Percentiles rank a stretch among this genome's conserved stretches.
Conservation (phyloP, 768 basidiomycete species). For the Suillus discolor region DNA sequence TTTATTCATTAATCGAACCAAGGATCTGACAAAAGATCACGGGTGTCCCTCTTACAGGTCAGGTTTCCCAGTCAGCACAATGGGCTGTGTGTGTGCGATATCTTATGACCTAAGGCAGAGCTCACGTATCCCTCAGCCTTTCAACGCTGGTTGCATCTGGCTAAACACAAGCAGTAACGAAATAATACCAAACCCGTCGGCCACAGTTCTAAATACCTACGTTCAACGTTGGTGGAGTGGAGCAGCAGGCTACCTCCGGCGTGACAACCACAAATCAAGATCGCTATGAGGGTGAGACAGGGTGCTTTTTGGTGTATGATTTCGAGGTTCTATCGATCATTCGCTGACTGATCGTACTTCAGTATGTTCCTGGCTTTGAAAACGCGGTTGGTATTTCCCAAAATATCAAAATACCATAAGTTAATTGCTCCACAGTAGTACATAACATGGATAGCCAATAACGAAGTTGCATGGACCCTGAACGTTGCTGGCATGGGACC, state of each 20-base stretch:
- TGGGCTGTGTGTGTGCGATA: slow-evolving; percentile 63
- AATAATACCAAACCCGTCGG: slow-evolving; percentile 55
- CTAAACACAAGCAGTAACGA: slow-evolving; percentile 60
- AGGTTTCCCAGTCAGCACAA: slow-evolving; percentile 86
- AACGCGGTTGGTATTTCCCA: slow-evolving; percentile 48
- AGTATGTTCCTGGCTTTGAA: slow-evolving; percentile 61
- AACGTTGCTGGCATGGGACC: slow-evolving; percentile 66
- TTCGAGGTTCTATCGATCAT: slow-evolving; percentile 55
- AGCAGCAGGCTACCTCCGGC: slow-evolving; percentile 81
- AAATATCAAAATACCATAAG: not conserved
- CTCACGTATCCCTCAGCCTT: slow-evolving; percentile 52
- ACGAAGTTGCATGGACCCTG: slow-evolving; percentile 74
- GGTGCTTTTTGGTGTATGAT: slow-evolving; percentile 76
- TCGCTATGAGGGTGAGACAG: slow-evolving; percentile 66
- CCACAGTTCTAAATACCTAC: slow-evolving; percentile 62
- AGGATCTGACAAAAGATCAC: slow-evolving; percentile 42
- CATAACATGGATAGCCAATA: slow-evolving; percentile 81
- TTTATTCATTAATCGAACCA: slow-evolving; percentile 10
- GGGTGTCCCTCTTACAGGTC: slow-evolving; percentile 44
- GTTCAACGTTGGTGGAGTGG: slow-evolving; percentile 65
- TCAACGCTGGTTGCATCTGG: slow-evolving; percentile 74
- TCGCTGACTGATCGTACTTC: not conserved
- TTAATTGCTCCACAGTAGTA: slow-evolving; percentile 50
- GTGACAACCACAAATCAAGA: slow-evolving; percentile 64
- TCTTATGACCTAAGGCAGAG: slow-evolving; percentile 10